These are phyloP conservation scores for Lichtheimia ornata DNA, from an alignment of 371 early-diverging fungal genomes.

Conservation along the genomic window DNA sequence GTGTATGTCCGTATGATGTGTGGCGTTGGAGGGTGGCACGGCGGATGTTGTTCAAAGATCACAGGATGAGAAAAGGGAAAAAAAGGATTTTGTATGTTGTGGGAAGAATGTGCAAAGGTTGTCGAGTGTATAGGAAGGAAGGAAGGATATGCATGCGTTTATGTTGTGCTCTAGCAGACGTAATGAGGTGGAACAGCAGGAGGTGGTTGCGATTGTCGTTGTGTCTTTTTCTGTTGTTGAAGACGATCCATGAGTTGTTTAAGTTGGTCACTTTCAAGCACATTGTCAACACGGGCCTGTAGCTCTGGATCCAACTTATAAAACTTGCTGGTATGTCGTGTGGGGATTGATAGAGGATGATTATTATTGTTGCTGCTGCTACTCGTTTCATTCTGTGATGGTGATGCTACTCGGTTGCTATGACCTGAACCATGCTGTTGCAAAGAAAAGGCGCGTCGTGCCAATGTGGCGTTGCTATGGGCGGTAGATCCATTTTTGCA, in stretches of 20 bases:
- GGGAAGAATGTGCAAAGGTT: not conserved
- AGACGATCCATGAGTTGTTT: constrained; percentile 1
- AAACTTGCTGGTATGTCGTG: constrained; percentile 10
- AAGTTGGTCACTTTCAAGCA: constrained; percentile 5
- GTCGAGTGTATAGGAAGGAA: not conserved
- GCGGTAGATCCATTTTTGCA: not conserved
- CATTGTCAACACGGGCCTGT: constrained; percentile 11
- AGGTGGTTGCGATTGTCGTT: not conserved
- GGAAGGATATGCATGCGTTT: not conserved
- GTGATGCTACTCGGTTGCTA: not conserved
- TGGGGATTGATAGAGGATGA: constrained; percentile 4
- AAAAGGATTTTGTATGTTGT: not conserved
- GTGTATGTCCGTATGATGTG: not conserved
- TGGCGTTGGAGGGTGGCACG: not conserved
- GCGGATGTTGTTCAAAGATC: not conserved
- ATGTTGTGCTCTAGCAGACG: not conserved
- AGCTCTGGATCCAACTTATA: constrained; percentile 10
- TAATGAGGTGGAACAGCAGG: not conserved
- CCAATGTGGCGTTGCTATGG: not conserved
- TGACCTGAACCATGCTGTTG: not conserved
- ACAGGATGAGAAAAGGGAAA: not conserved
- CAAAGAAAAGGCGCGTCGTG: not conserved
- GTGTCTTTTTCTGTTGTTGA: not conserved
- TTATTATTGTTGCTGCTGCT: not conserved
- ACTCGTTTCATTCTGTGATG: no score